Evolutionary conservation across 2,329 filamentous ascomycete genomes (phyloP).

Genomic region (Claviceps humidiphila): DNA sequence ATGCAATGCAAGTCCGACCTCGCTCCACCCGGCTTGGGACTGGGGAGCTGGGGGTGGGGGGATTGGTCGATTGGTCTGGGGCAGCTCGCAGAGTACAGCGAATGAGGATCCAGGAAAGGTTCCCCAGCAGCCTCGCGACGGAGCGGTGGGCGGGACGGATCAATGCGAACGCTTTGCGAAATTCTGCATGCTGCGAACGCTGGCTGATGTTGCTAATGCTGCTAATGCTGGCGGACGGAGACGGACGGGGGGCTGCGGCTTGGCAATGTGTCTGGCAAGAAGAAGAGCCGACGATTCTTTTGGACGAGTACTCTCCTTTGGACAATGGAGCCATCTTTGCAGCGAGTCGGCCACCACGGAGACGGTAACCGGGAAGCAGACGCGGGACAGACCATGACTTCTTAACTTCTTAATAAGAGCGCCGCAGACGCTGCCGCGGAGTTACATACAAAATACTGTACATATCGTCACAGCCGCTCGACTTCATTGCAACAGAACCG

Average conservation of each 20-base stretch:
- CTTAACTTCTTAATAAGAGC: constrained; percentile 18
- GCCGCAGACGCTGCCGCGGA: constrained; percentile 16
- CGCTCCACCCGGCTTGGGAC: constrained; percentile 1
- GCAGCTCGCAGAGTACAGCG: not conserved
- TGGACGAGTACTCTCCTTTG: not conserved
- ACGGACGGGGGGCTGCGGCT: too few relatives aligned
- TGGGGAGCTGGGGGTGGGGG: not conserved
- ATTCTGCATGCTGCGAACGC: too few relatives aligned
- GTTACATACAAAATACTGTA: constrained; percentile 4
- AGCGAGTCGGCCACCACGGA: constrained; percentile 12
- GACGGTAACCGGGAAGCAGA: not conserved
- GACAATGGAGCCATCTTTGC: not conserved
- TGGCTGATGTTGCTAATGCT: too few relatives aligned
- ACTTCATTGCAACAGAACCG: not conserved
- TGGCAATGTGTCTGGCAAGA: not conserved
- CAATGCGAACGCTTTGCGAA: too few relatives aligned
- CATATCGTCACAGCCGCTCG: constrained; percentile 2
- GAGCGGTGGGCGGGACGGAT: too few relatives aligned
- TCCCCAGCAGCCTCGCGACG: not conserved
- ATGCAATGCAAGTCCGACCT: constrained; percentile 3
- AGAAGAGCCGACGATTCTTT: not conserved
- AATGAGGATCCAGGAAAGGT: not conserved
- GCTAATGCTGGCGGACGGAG: too few relatives aligned
- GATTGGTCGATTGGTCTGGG: not conserved
- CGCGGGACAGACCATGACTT: not conserved